These are phyloP conservation scores for Aspergillus nidulans DNA, from an alignment of 495 filamentous ascomycete genomes.

Conservation along the genomic window DNA sequence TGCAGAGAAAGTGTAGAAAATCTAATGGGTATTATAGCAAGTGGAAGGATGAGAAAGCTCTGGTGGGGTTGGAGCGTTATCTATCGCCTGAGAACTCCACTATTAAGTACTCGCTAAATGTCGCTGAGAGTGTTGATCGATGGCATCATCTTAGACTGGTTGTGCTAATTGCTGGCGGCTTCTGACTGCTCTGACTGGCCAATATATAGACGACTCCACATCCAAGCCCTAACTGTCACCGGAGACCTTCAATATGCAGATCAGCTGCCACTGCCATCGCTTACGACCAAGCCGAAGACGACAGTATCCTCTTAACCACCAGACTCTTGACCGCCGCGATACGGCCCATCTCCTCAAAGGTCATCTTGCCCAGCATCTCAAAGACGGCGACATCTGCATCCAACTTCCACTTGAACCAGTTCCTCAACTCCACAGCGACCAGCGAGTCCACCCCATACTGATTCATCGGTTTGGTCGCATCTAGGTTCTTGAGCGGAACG, in stretches of 20 bases:
- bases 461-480: background rate
- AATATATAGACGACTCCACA: background rate
- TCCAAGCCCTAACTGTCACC: background rate
- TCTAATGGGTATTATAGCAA: background rate
- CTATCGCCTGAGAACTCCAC: background rate
- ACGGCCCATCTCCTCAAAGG: background rate
- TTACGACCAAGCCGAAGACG: background rate
- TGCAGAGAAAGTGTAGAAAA: background rate
- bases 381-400: background rate
- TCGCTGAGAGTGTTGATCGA: background rate
- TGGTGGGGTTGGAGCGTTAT: background rate
- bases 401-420: background rate
- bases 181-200: background rate
- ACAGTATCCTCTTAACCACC: background rate
- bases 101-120: too few species aligned
- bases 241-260: background rate
- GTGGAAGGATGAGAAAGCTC: too few species aligned
- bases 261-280: background rate
- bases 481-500: background rate
- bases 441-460: background rate
- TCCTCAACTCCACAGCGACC: background rate
- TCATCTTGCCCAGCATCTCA: background rate
- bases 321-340: background rate
- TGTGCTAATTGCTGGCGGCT: background rate
- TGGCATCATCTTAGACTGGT: conserved; percentile 1